Conservation (phyloP, 1,139 yeast genomes). For the Yamadazyma sp. region DNA sequence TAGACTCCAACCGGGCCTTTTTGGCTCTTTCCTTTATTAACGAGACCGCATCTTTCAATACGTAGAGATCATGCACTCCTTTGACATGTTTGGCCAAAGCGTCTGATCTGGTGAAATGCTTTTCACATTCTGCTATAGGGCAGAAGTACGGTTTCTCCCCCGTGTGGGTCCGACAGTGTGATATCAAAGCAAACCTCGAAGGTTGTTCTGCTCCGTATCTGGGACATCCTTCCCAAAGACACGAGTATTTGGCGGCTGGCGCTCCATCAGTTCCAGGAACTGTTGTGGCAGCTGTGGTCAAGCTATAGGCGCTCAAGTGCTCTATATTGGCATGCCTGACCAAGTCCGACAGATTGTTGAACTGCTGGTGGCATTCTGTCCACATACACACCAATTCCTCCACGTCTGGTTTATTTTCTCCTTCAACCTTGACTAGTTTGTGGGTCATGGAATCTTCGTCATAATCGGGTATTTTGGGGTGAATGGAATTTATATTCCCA, state of each 20-base stretch:
- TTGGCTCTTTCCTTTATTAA: constrained; percentile 26
- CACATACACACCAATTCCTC: constrained; percentile 31
- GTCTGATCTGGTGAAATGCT: constrained; percentile 58
- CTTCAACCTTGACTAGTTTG: constrained; percentile 8
- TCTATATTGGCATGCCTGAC: constrained; percentile 33
- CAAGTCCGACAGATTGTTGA: constrained; percentile 24
- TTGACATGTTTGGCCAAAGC: constrained; percentile 65
- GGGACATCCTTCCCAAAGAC: constrained; percentile 65
- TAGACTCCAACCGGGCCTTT: constrained; percentile 22
- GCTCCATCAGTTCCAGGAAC: constrained; percentile 11
- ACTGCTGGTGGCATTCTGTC: constrained; percentile 30
- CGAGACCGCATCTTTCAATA: constrained; percentile 34
- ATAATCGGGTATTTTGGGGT: not conserved
- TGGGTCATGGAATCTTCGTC: not conserved
- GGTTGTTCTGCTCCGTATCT: constrained; percentile 57
- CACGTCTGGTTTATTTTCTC: constrained; percentile 8
- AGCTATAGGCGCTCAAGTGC: constrained; percentile 24
- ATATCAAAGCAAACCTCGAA: constrained; percentile 56
- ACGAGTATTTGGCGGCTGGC: constrained; percentile 42
- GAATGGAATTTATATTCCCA: no score
- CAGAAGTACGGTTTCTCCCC: constrained; percentile 71
- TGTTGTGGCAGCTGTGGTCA: constrained; percentile 1
- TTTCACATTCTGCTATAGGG: constrained; percentile 67
- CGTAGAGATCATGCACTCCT: constrained; percentile 56
- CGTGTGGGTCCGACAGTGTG: constrained; percentile 66